A percentile compares a stretch with the other conserved stretches of the same genome.
These are phyloP conservation scores for Aureobasidium zeae DNA, from an alignment of 2,329 filamentous ascomycete genomes.

Conservation along the genomic window DNA sequence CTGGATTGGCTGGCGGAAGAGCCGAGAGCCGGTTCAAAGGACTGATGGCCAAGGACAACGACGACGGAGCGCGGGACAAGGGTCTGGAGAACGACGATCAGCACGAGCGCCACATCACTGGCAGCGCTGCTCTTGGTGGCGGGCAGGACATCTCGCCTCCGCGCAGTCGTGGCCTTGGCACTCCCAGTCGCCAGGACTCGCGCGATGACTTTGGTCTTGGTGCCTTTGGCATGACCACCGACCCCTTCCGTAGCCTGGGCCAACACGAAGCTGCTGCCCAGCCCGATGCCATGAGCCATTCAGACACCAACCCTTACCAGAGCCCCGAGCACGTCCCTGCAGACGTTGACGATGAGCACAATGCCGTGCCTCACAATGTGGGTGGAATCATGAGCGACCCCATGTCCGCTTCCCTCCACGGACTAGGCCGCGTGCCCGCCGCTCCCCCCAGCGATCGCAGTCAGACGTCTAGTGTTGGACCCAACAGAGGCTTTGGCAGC, in stretches of 20 bases:
- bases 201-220: conserved; percentile 51
- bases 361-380: conserved; percentile 41
- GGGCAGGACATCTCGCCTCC: conserved; percentile 59
- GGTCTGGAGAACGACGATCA: conserved; percentile 46
- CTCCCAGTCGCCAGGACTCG: conserved; percentile 40
- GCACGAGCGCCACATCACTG: conserved; percentile 56
- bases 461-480: conserved; percentile 80
- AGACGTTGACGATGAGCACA: conserved; percentile 45
- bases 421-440: conserved; percentile 34
- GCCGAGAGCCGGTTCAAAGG: conserved; percentile 81
- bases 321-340: conserved; percentile 71
- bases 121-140: conserved; percentile 65
- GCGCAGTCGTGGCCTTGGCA: conserved; percentile 34
- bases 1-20: conserved; percentile 54
- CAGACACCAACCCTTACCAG: conserved; percentile 91
- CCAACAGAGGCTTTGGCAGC: conserved; percentile 59
- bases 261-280: conserved; percentile 38
- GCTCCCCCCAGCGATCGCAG: conserved; percentile 75
- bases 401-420: conserved; percentile 23
- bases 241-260: conserved; percentile 45
- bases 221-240: conserved; percentile 51
- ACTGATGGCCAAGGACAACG: conserved; percentile 70
- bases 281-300: conserved; percentile 73
- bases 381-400: conserved; percentile 40
- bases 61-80: conserved; percentile 53